A percentile compares a stretch with the other conserved stretches of the same genome.
These are phyloP conservation scores for Sutorius australiensis DNA, from an alignment of 768 basidiomycete genomes.

Conservation along the genomic window DNA sequence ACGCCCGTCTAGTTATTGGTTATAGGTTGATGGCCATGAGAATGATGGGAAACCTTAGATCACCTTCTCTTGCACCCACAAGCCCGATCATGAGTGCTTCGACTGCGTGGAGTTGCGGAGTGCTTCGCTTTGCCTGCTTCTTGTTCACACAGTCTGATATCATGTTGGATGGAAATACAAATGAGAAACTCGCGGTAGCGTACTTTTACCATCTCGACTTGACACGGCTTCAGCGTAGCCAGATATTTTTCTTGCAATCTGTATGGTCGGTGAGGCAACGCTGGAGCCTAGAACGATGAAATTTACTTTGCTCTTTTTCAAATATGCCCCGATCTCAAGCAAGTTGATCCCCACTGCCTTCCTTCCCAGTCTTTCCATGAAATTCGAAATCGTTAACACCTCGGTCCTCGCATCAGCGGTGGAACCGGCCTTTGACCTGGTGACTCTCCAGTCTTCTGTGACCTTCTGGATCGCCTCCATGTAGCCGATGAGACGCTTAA, in stretches of 20 bases:
- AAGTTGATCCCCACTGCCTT: slow-evolving; percentile 76
- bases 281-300: not conserved
- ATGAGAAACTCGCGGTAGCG: not conserved
- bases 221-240: slow-evolving; percentile 70
- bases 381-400: slow-evolving; percentile 64
- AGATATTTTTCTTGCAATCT: slow-evolving; percentile 80
- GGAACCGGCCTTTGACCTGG: slow-evolving; percentile 16
- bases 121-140: slow-evolving; percentile 34
- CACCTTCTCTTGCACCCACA: slow-evolving; percentile 75
- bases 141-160: slow-evolving; percentile 6
- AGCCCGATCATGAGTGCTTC: slow-evolving; percentile 77
- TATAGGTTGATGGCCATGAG: not conserved
- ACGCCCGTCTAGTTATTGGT: slow-evolving; percentile 61
- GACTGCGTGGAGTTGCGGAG: slow-evolving; percentile 75
- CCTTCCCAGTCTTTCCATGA: slow-evolving; percentile 63
- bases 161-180: not conserved
- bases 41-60: not conserved
- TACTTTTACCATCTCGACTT: slow-evolving; percentile 37
- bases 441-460: slow-evolving; percentile 46
- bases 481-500: slow-evolving; percentile 74
- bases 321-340: slow-evolving; percentile 75
- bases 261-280: not conserved
- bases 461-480: slow-evolving; percentile 66
- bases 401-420: slow-evolving; percentile 36
- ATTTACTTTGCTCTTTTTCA: slow-evolving; percentile 86